phyloP scores from a whole-genome alignment of 306 rosid genomes.

The Prunus mongolica region DNA sequence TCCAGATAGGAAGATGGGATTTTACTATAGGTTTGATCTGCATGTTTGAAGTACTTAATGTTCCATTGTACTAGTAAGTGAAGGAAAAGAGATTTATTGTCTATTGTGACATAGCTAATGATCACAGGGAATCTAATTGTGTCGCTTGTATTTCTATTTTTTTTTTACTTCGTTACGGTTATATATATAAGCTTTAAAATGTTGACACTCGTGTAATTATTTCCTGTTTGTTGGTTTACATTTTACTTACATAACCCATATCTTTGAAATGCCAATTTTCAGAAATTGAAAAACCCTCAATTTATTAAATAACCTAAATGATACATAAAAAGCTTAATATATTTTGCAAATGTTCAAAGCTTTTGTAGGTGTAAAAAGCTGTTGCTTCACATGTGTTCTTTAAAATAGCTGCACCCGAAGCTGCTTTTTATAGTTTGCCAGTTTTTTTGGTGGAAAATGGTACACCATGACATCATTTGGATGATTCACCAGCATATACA shows the following conservation, averaged over 20 bases:
- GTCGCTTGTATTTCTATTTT: background rate
- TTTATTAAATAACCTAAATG: background rate
- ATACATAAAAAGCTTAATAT: too few relatives aligned
- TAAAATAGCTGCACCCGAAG: background rate
- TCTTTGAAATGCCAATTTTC: background rate
- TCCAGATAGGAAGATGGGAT: constrained; percentile 11
- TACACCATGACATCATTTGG: too few relatives aligned
- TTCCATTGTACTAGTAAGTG: background rate
- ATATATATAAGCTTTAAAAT: background rate
- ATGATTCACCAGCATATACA: background rate
- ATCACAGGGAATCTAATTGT: background rate
- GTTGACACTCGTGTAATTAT: background rate
- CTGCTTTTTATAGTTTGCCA: background rate
- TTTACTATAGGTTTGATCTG: background rate
- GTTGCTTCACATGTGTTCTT: background rate
- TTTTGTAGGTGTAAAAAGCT: background rate
- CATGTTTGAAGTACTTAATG: background rate
- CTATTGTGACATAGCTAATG: background rate
- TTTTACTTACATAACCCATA: background rate
- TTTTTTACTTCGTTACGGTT: too few relatives aligned
- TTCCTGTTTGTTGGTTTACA: background rate
- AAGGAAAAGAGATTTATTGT: background rate
- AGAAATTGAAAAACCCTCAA: background rate
- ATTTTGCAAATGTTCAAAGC: background rate
- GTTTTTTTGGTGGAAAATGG: background rate